A percentile compares a stretch with the other conserved stretches of the same genome.
These are phyloP conservation scores for Apiospora saccharicola DNA, from an alignment of 2,329 filamentous ascomycete species.

Conservation along the genomic window DNA sequence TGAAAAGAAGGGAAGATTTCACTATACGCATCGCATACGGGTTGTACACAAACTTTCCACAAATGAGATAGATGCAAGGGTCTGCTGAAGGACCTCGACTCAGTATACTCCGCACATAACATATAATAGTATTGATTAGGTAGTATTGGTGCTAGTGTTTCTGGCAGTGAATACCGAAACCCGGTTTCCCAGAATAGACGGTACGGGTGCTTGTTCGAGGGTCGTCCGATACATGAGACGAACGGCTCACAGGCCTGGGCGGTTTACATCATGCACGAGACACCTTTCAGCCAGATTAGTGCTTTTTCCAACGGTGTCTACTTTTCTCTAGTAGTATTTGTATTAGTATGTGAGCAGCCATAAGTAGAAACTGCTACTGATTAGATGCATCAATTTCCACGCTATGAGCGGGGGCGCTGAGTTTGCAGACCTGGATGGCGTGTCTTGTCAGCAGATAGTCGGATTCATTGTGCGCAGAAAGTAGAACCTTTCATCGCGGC, in stretches of 20 bases:
- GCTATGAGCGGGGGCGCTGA: conserved; percentile 6
- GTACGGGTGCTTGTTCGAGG: neutral
- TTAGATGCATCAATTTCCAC: neutral
- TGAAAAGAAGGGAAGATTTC: neutral
- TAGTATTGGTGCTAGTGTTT: neutral
- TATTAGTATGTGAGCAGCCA: neutral
- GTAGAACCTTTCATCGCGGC: neutral
- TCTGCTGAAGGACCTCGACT: neutral
- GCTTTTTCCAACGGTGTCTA: neutral
- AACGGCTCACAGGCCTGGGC: neutral
- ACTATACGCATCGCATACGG: neutral
- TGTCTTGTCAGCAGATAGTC: neutral
- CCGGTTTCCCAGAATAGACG: neutral
- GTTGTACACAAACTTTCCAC: neutral
- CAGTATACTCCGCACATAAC: neutral
- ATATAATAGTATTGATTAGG: neutral
- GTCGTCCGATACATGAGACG: conserved; percentile 14
- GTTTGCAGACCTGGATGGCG: conserved; percentile 11
- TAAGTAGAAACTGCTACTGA: neutral
- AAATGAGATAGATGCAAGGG: neutral
- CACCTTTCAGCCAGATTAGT: neutral
- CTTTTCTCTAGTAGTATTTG: neutral
- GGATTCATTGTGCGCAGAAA: conserved; percentile 7
- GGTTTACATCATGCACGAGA: neutral
- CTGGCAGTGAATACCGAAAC: neutral